Percentiles rank a stretch among this genome's conserved stretches.
phyloP scores from a whole-genome alignment of 805 yeast genomes.

The Yarrowia divulgata region DNA sequence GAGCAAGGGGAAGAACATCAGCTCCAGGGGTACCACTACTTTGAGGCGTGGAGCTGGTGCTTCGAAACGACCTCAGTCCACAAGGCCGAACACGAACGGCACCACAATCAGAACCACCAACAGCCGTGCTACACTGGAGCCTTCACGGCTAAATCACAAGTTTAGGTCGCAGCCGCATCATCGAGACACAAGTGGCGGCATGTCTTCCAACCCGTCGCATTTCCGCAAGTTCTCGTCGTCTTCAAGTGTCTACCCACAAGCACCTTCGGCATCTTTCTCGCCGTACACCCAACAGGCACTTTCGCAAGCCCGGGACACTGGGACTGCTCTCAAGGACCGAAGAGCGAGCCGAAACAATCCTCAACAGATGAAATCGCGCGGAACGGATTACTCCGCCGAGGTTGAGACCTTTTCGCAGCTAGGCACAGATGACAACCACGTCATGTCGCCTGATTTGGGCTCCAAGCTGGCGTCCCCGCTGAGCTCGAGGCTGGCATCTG shows the following conservation, averaged over 20 bases:
- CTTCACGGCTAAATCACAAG: background rate
- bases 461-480: conserved; percentile 12
- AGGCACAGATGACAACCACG: conserved; percentile 1
- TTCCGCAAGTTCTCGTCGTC: conserved; percentile 16
- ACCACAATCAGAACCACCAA: conserved; percentile 20
- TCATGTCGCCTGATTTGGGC: conserved; percentile 28
- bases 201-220: conserved; percentile 1
- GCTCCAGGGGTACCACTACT: background rate
- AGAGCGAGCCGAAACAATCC: conserved; percentile 11
- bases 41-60: background rate
- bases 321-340: conserved; percentile 9
- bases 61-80: background rate
- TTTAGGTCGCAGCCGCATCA: background rate
- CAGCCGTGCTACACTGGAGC: background rate
- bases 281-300: conserved; percentile 20
- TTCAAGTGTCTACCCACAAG: conserved; percentile 5
- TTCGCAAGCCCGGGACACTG: conserved; percentile 1
- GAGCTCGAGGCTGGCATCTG: conserved; percentile 5
- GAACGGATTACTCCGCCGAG: conserved; percentile 24
- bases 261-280: conserved; percentile 11
- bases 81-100: background rate
- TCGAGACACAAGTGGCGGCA: background rate
- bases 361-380: background rate
- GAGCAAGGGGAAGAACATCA: background rate
- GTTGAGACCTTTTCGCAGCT: conserved; percentile 13